Conservation (phyloP, 2,329 filamentous ascomycete species). For the Paecilomyces niveus region DNA sequence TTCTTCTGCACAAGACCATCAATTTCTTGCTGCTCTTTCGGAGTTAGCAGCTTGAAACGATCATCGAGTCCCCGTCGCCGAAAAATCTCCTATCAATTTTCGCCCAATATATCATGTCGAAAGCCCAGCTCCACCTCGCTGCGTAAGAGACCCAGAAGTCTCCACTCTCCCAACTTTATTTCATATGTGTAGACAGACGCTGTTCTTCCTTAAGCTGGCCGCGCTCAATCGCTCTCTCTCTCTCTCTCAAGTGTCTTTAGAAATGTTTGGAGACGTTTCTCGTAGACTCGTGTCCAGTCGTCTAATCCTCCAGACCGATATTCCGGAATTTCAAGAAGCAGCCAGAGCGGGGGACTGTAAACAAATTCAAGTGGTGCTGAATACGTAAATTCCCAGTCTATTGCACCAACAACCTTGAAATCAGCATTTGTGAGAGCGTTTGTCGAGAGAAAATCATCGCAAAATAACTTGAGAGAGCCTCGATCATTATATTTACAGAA, state of each 20-base stretch:
- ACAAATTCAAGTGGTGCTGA: slow-evolving; percentile 12
- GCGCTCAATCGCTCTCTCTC: slow-evolving; percentile 3
- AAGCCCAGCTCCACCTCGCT: slow-evolving; percentile 14
- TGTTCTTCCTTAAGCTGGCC: slow-evolving; percentile 3
- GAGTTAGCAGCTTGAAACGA: slow-evolving; percentile 10
- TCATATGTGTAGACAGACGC: slow-evolving; percentile 9
- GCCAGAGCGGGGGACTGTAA: slow-evolving; percentile 16
- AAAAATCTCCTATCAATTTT: slow-evolving; percentile 18
- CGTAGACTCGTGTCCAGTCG: slow-evolving; percentile 8
- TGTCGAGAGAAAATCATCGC: slow-evolving; percentile 19
- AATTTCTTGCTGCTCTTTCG: slow-evolving; percentile 10
- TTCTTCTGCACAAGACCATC: slow-evolving; percentile 12
- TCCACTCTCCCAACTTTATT: slow-evolving; percentile 11
- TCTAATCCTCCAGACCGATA: slow-evolving; percentile 11
- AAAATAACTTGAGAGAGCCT: slow-evolving; percentile 16
- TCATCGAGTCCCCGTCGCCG: slow-evolving; percentile 11
- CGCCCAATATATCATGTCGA: slow-evolving; percentile 19
- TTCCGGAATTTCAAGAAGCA: slow-evolving; percentile 17
- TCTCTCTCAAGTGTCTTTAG: slow-evolving; percentile 4
- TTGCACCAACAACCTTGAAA: slow-evolving; percentile 10
- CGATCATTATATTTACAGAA: slow-evolving; percentile 13
- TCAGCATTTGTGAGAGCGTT: slow-evolving; percentile 19
- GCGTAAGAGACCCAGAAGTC: slow-evolving; percentile 17
- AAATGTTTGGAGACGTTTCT: slow-evolving; percentile 10
- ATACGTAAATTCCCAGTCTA: slow-evolving; percentile 26